These are phyloP conservation scores for Lasiodiplodia hormozganensis DNA, from an alignment of 2,329 filamentous ascomycete species.

Conservation along the genomic window DNA sequence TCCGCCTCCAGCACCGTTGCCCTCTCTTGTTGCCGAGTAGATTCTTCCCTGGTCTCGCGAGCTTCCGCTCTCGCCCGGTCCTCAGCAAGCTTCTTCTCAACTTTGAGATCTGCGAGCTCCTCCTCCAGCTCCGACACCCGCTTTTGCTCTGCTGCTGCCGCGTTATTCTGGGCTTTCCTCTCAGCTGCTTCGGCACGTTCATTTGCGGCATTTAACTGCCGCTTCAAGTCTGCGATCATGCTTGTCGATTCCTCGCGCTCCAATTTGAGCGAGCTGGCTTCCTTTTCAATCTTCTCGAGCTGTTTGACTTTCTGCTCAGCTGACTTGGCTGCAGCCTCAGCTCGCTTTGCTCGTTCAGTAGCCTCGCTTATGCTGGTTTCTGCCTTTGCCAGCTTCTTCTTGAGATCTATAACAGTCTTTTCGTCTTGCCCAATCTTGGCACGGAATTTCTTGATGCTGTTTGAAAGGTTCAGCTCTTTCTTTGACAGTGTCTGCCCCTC, in stretches of 20 bases:
- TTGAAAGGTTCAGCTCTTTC: conserved; percentile 83
- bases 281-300: conserved; percentile 60
- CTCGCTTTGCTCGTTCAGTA: conserved; percentile 65
- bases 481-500: conserved; percentile 90
- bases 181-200: conserved; percentile 72
- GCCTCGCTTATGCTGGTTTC: conserved; percentile 70
- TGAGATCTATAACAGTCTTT: conserved; percentile 58
- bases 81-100: conserved; percentile 77
- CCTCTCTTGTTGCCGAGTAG: conserved; percentile 75
- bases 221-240: conserved; percentile 71
- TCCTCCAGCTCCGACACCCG: conserved; percentile 64
- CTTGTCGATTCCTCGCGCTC: conserved; percentile 70
- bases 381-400: conserved; percentile 68
- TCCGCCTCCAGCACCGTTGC: conserved; percentile 74
- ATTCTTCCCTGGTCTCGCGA: conserved; percentile 74
- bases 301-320: conserved; percentile 62
- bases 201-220: conserved; percentile 71
- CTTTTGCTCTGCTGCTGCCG: conserved; percentile 70
- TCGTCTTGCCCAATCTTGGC: conserved; percentile 59
- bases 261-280: conserved; percentile 66
- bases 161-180: conserved; percentile 69
- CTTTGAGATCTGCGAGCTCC: conserved; percentile 68
- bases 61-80: conserved; percentile 75
- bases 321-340: conserved; percentile 65
- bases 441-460: conserved; percentile 80